These are phyloP conservation scores for Prinsepia uniflora DNA, from an alignment of 306 rosid genomes.

Conservation along the genomic window DNA sequence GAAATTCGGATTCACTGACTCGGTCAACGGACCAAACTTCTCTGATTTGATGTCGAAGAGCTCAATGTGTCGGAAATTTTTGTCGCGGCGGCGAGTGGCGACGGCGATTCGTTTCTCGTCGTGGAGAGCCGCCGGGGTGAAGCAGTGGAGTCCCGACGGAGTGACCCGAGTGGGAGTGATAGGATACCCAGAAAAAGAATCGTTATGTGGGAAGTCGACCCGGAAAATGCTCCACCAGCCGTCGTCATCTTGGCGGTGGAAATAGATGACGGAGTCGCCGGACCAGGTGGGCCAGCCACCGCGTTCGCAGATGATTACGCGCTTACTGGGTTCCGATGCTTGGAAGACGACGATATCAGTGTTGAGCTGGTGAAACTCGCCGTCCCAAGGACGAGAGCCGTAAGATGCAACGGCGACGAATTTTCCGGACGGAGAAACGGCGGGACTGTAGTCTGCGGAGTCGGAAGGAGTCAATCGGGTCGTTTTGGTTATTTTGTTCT, in stretches of 20 bases:
- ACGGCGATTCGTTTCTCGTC: conserved; percentile 51
- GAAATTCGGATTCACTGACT: conserved; percentile 40
- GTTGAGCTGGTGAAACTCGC: conserved; percentile 33
- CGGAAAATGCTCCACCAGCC: conserved; percentile 90
- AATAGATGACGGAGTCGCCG: conserved; percentile 53
- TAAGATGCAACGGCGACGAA: conserved; percentile 75
- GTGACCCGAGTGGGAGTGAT: conserved; percentile 46
- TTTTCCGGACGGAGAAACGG: conserved; percentile 51
- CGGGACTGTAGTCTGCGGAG: conserved; percentile 63
- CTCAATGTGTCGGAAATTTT: conserved; percentile 60
- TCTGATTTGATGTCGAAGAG: conserved; percentile 39
- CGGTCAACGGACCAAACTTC: conserved; percentile 46
- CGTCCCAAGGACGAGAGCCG: conserved; percentile 62
- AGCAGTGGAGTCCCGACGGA: conserved; percentile 72
- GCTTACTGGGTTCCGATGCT: not conserved
- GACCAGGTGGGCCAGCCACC: conserved; percentile 98
- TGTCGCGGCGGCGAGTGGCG: conserved; percentile 59
- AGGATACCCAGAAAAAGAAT: conserved; percentile 1
- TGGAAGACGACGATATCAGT: not conserved
- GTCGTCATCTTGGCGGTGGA: conserved; percentile 58
- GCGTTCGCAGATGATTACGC: conserved; percentile 23
- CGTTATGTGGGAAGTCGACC: conserved; percentile 31
- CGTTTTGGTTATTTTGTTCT: too few species aligned
- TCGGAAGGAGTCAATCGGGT: conserved; percentile 29
- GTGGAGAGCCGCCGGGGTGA: conserved; percentile 72